phyloP scores from a whole-genome alignment of 345 rosid genomes.

The Citrus hindsii region DNA sequence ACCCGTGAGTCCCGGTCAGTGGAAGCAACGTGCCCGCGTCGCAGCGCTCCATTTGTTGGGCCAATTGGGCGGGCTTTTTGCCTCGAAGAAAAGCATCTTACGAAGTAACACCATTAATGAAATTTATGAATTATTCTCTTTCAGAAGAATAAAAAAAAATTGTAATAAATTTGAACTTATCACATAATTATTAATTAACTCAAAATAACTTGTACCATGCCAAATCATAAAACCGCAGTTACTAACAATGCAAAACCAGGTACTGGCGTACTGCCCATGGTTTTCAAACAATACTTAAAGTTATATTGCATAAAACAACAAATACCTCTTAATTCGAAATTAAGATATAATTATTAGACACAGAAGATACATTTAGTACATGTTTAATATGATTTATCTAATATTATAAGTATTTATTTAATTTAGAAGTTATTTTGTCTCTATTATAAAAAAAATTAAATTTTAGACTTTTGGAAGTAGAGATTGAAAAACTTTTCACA shows the following conservation, averaged over 20 bases:
- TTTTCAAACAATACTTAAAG: background rate
- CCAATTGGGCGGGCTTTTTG: background rate
- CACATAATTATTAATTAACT: background rate
- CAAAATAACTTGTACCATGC: background rate
- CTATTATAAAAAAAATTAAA: too few species aligned
- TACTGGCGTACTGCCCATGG: slow-evolving; percentile 4
- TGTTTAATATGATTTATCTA: too few species aligned
- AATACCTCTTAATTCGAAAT: background rate
- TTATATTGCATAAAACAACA: background rate
- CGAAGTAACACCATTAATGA: background rate
- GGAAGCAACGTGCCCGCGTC: background rate
- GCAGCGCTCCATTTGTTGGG: background rate
- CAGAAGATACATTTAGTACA: background rate
- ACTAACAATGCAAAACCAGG: too few species aligned
- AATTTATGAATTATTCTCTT: background rate
- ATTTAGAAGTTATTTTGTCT: too few species aligned
- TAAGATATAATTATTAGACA: background rate
- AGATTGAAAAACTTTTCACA: too few species aligned
- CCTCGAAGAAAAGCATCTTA: background rate
- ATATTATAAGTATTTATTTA: too few species aligned
- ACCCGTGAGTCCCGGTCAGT: background rate
- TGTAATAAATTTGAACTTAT: background rate
- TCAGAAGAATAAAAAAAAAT: background rate
- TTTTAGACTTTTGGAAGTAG: rapidly evolving
- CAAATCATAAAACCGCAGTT: background rate